phyloP scores from a whole-genome alignment of 306 rosid genomes.

The Corylus heterophylla region DNA sequence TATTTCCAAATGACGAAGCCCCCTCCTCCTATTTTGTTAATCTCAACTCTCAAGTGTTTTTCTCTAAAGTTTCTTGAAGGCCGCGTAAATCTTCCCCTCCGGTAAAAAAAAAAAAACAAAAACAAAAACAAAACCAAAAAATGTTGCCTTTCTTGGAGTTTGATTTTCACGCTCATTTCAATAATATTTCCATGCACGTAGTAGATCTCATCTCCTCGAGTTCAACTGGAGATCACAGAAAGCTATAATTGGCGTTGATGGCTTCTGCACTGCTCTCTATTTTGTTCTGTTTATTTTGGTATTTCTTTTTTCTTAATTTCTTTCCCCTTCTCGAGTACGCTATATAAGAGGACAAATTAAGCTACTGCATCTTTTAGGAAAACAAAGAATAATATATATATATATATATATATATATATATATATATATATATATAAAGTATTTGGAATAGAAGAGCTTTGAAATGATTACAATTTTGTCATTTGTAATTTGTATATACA shows the following conservation, averaged over 20 bases:
- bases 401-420: too few relatives aligned
- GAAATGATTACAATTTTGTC: too few relatives aligned
- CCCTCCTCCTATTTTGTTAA: constrained; percentile 21
- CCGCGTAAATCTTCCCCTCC: neutral
- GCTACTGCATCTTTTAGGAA: neutral
- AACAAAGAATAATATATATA: too few relatives aligned
- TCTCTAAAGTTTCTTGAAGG: neutral
- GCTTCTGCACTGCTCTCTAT: neutral
- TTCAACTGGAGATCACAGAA: neutral
- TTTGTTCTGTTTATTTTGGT: neutral
- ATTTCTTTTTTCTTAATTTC: neutral
- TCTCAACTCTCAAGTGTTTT: too few relatives aligned
- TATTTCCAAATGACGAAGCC: constrained; percentile 55
- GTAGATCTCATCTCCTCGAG: neutral
- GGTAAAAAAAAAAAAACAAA: neutral
- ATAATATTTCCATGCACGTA: neutral
- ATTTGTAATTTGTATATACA: too few relatives aligned
- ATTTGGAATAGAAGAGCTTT: too few relatives aligned
- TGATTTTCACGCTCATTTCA: neutral
- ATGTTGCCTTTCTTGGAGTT: neutral
- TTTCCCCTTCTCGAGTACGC: constrained; percentile 1
- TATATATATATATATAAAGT: too few relatives aligned
- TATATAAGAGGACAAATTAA: neutral
- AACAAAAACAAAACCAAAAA: neutral
- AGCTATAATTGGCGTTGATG: neutral